Conservation (phyloP, 1,284 basidiomycete genomes). For the Rugosomyces carneus region DNA sequence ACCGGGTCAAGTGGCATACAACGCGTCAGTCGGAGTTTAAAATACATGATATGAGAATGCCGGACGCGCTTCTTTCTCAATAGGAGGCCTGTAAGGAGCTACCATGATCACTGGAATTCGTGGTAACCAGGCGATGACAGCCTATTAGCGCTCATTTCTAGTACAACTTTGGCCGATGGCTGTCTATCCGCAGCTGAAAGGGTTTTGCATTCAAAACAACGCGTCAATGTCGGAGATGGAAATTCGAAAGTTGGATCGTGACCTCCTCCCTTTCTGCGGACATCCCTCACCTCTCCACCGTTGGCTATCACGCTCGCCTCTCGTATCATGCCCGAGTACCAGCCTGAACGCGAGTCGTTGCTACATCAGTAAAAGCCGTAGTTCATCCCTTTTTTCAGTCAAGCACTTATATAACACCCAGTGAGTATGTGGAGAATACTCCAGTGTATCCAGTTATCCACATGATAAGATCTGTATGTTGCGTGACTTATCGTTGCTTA, state of each 20-base stretch:
- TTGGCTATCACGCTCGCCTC: neutral
- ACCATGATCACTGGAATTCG: neutral
- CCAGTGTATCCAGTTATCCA: conserved; percentile 72
- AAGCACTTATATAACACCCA: conserved; percentile 12
- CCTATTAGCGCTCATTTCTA: neutral
- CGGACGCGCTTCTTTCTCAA: neutral
- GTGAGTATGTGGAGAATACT: conserved; percentile 44
- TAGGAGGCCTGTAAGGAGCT: neutral
- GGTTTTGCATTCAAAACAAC: conserved; percentile 9
- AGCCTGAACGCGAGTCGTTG: conserved; percentile 29
- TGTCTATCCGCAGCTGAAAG: neutral
- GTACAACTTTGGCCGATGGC: neutral
- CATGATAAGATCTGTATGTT: conserved; percentile 51
- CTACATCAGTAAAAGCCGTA: conserved; percentile 26
- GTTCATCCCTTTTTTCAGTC: neutral
- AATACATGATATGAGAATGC: conserved; percentile 11
- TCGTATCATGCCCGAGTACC: conserved; percentile 27
- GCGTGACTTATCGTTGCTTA: neutral
- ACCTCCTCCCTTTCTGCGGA: neutral
- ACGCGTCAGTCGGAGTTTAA: conserved; percentile 31
- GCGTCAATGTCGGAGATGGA: conserved; percentile 15
- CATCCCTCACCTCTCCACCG: neutral
- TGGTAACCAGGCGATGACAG: neutral
- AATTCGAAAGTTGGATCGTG: neutral
- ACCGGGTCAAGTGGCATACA: conserved; percentile 31